A percentile compares a stretch with the other conserved stretches of the same genome.
Conservation (phyloP, 2,329 filamentous ascomycete species). For the Beauveria australis region DNA sequence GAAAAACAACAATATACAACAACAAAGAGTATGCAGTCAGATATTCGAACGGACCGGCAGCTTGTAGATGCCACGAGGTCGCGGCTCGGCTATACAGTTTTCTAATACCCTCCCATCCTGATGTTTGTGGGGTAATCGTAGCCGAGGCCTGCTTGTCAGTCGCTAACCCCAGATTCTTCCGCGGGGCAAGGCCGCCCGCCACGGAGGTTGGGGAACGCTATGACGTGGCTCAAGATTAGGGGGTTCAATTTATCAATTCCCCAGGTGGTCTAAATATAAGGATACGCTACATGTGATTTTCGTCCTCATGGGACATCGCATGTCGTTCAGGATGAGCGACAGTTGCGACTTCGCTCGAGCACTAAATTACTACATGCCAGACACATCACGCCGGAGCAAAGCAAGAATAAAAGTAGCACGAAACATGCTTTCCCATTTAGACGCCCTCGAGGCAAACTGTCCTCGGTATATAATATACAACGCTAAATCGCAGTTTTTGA, state of each 20-base stretch:
- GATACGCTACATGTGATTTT: neutral
- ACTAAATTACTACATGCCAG: neutral
- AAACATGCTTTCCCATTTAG: neutral
- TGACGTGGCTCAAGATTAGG: neutral
- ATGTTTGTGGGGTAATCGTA: constrained; percentile 2
- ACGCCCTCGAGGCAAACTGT: neutral
- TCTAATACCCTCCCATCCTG: neutral
- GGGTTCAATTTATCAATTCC: neutral
- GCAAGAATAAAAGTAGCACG: neutral
- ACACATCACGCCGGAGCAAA: neutral
- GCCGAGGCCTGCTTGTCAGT: neutral
- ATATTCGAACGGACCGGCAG: neutral
- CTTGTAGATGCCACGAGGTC: neutral
- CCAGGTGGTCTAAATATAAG: neutral
- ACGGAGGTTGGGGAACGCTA: neutral
- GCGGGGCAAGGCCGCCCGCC: neutral
- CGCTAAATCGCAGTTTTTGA: neutral
- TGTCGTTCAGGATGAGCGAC: too few species aligned
- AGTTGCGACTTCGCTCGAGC: too few species aligned
- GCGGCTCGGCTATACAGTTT: neutral
- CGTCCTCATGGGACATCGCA: too few species aligned
- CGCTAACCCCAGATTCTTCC: constrained; percentile 1
- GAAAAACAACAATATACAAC: too few species aligned
- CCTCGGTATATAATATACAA: neutral
- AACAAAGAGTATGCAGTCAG: too few species aligned